Evolutionary conservation across 2,329 filamentous ascomycete genomes (phyloP), one percentile per base, ranked within the genome.

Genomic region (Colletotrichum eremochloae): DNA sequence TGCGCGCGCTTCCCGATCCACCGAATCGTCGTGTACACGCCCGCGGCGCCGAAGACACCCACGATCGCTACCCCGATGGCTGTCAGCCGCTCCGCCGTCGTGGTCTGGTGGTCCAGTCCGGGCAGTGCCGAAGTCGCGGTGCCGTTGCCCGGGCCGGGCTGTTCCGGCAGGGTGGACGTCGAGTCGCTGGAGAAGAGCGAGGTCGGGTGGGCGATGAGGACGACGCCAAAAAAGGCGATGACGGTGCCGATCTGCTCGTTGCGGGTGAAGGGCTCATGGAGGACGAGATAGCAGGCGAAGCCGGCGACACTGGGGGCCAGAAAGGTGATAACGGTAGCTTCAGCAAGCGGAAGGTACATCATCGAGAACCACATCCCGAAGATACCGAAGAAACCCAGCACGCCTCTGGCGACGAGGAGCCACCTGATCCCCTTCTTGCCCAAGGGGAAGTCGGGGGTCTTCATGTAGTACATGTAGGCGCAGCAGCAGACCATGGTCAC

Each of bases 271-370:
- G 93, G 92, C 76, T 97, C 94, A 63, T 90, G 89, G 24, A 91
- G 82, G 48, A 95, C 82, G 67, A 95, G 84, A 46, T 93, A 94
- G 79, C 94, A 97, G 24, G 93, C 88, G 83, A 95, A 94, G 69
- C 93, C 94, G 29, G 94, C 89, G 7, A 97, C 86, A 18, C 92
- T 92, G 0, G 95, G 95, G 0, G 93, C 90, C 7, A 97, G 86
- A 79, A 97, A 98, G 11, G 94, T 96, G 65, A 98, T 92, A 44
- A 97, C 95, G 0, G 94, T 96, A 2, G 95, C 94, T 79, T 97
- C 95, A 20, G 94, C 93, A 2, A 97, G 87, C 0, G 94, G 93
- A 3, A 97, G 88, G 77, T 97, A 97, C 78, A 93, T 88, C 69
- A 87, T 87, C 14, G 84, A 86, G 74, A 83, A 87, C 86, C 85